Evolutionary conservation across 192 early-diverging fungal species (phyloP).

Genomic region (Coemansia sp.): DNA sequence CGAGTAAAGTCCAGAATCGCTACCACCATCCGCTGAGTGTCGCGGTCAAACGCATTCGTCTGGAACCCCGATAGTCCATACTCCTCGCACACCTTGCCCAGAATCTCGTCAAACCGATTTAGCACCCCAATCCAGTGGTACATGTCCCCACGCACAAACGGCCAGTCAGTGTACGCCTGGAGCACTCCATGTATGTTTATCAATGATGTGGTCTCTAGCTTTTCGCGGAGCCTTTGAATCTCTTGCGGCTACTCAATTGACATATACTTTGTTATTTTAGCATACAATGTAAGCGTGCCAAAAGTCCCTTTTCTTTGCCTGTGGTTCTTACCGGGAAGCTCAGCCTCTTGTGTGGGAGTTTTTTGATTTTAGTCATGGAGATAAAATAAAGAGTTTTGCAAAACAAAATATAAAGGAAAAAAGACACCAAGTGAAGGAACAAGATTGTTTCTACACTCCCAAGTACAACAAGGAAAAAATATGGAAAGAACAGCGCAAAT

Average conservation of each 20-base stretch:
- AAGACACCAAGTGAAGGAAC: too few relatives aligned
- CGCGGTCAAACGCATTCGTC: slow-evolving; percentile 54
- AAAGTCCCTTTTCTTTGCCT: neutral
- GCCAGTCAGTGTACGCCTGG: slow-evolving; percentile 61
- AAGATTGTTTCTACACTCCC: too few relatives aligned
- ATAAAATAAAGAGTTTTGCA: too few relatives aligned
- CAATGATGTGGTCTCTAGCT: slow-evolving; percentile 48
- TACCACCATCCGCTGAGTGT: slow-evolving; percentile 58
- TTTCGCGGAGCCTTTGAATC: slow-evolving; percentile 43
- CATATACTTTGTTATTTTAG: neutral
- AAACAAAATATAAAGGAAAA: too few relatives aligned
- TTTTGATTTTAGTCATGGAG: slow-evolving; percentile 55
- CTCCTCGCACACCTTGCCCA: slow-evolving; percentile 64
- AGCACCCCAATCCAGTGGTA: slow-evolving; percentile 94
- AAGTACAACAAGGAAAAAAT: too few relatives aligned
- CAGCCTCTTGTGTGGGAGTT: slow-evolving; percentile 49
- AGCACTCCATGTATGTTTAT: slow-evolving; percentile 58
- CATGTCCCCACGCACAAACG: slow-evolving; percentile 84
- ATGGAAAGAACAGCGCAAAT: too few relatives aligned
- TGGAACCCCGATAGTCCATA: slow-evolving; percentile 67
- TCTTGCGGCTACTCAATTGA: slow-evolving; percentile 40
- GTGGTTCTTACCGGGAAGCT: slow-evolving; percentile 50
- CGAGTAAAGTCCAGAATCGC: slow-evolving; percentile 74
- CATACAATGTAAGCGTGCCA: neutral
- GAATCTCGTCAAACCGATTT: slow-evolving; percentile 85